Percentiles rank a stretch among this genome's conserved stretches.
Evolutionary conservation across 1,284 basidiomycete species (phyloP).

Genomic region (Coniferiporia weirii): DNA sequence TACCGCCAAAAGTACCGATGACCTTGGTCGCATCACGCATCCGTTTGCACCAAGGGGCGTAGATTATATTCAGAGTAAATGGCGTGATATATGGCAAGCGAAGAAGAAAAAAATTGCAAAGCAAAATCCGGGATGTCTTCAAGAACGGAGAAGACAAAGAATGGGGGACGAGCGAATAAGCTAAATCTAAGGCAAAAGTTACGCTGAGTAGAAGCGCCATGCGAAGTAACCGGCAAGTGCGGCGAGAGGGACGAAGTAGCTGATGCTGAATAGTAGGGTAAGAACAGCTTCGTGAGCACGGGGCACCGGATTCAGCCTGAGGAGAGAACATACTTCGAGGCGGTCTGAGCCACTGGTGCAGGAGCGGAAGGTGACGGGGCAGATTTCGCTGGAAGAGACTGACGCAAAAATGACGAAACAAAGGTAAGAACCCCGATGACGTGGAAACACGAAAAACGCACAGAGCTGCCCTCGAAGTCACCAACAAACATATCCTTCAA

Average conservation of each 20-base stretch:
- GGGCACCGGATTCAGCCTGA: conserved; percentile 4
- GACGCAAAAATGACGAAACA: conserved; percentile 14
- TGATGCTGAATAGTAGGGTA: conserved; percentile 39
- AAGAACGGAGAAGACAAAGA: not conserved
- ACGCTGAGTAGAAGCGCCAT: conserved; percentile 63
- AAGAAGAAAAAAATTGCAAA: not conserved
- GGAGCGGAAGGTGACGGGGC: conserved; percentile 37
- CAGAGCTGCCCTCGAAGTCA: conserved; percentile 66
- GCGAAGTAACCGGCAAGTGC: conserved; percentile 77
- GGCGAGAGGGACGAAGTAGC: conserved; percentile 76
- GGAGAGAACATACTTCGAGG: conserved; percentile 46
- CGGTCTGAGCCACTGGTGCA: conserved; percentile 39
- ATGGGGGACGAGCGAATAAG: not conserved
- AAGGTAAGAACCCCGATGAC: conserved; percentile 12
- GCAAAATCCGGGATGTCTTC: not conserved
- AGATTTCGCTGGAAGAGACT: conserved; percentile 22
- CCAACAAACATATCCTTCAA: conserved; percentile 76
- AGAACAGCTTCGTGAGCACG: conserved; percentile 5
- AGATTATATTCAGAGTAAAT: not conserved
- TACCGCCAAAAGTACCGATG: no score
- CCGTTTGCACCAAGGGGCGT: not conserved
- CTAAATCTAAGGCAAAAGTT: conserved; percentile 3
- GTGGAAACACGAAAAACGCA: conserved; percentile 35
- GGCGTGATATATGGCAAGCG: not conserved
- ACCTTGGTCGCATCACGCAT: not conserved